These are phyloP conservation scores for Onygenales sp. DNA, from an alignment of 2,329 filamentous ascomycete genomes.

Conservation along the genomic window DNA sequence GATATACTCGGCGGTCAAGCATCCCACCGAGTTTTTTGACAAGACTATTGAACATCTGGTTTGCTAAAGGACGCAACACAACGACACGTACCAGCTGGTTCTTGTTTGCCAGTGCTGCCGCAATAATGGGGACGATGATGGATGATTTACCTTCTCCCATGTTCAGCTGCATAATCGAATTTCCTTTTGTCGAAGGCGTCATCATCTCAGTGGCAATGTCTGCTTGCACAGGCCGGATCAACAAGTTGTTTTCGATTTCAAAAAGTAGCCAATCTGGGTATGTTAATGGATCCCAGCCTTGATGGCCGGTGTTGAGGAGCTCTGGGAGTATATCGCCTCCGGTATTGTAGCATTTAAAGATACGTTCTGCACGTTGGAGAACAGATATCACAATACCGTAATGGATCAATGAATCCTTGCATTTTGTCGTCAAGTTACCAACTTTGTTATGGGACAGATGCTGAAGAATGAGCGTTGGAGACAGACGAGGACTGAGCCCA, in stretches of 20 bases:
- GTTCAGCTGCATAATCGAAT: constrained; percentile 53
- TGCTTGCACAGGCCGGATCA: constrained; percentile 52
- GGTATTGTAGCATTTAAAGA: constrained; percentile 9
- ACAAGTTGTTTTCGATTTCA: constrained; percentile 53
- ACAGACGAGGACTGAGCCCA: constrained; percentile 14
- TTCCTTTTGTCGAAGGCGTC: constrained; percentile 30
- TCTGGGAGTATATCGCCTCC: constrained; percentile 21
- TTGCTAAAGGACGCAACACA: constrained; percentile 49
- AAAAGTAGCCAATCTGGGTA: constrained; percentile 54
- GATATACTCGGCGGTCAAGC: constrained; percentile 42
- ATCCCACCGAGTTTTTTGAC: constrained; percentile 44
- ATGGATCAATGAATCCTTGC: constrained; percentile 14
- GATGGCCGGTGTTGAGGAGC: constrained; percentile 43
- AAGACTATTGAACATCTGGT: constrained; percentile 50
- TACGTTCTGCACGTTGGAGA: constrained; percentile 19
- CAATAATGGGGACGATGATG: constrained; percentile 56
- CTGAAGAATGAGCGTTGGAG: constrained; percentile 13
- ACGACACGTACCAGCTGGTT: constrained; percentile 45
- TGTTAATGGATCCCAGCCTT: constrained; percentile 43
- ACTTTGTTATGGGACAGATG: constrained; percentile 15
- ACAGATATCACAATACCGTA: constrained; percentile 19
- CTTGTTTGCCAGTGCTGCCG: constrained; percentile 41
- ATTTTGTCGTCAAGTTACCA: constrained; percentile 6
- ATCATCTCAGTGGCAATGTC: constrained; percentile 51
- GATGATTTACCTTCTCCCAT: constrained; percentile 63